phyloP scores from a whole-genome alignment of 2,329 filamentous ascomycete species.

The Incumbomyces lentus region DNA sequence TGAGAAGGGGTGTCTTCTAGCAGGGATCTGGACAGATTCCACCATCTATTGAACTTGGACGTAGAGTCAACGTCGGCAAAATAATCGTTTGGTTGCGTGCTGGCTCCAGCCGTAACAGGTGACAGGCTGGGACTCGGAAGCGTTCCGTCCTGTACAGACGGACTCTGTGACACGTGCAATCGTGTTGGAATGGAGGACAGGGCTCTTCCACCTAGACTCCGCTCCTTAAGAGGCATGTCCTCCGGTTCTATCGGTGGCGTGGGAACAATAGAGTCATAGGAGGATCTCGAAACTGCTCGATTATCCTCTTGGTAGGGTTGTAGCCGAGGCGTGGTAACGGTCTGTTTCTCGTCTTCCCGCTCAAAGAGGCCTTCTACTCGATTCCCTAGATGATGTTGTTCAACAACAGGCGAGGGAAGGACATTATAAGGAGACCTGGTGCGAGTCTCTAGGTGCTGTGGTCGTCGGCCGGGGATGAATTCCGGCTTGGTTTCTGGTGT shows the following conservation, averaged over 20 bases:
- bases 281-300: constrained; percentile 7
- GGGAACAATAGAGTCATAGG: constrained; percentile 19
- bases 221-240: constrained; percentile 19
- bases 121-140: constrained; percentile 90
- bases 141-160: constrained; percentile 73
- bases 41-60: constrained; percentile 26
- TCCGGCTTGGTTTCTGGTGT: constrained; percentile 7
- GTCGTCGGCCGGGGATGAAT: constrained; percentile 5
- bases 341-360: neutral
- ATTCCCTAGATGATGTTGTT: constrained; percentile 4
- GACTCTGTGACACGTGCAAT: constrained; percentile 52
- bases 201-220: constrained; percentile 28
- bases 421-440: neutral
- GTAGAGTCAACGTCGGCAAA: constrained; percentile 36
- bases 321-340: neutral
- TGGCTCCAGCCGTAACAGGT: constrained; percentile 72
- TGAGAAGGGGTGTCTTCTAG: constrained; percentile 14
- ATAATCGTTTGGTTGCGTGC: constrained; percentile 34
- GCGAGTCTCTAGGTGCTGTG: neutral
- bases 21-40: constrained; percentile 7
- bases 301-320: neutral
- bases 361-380: neutral
- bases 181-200: constrained; percentile 25
- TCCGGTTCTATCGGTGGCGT: constrained; percentile 20
- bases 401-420: constrained; percentile 16